Evolutionary conservation across 2,329 filamentous ascomycete genomes (phyloP).

Genomic region (Clonostachys solani): DNA sequence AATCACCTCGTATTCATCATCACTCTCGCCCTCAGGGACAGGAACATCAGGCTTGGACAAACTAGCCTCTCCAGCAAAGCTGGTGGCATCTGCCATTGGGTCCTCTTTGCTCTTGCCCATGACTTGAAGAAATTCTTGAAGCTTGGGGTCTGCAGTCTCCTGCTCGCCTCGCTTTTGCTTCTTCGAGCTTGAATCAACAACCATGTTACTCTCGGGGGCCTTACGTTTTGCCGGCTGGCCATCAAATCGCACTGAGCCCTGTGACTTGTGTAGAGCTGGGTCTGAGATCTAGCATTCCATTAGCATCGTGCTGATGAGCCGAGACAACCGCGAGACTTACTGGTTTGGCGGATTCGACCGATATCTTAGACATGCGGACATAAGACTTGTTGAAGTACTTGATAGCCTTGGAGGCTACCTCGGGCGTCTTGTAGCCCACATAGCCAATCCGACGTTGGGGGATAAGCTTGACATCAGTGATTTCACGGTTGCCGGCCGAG

Average conservation of each 20-base stretch:
- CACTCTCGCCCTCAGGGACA: conserved; percentile 55
- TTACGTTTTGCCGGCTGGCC: conserved; percentile 2
- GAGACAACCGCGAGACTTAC: conserved; percentile 37
- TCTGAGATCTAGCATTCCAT: conserved; percentile 41
- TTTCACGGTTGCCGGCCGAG: conserved; percentile 61
- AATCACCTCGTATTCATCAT: conserved; percentile 71
- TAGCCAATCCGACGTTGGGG: conserved; percentile 89
- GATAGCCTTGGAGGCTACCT: conserved; percentile 77
- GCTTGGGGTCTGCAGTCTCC: conserved; percentile 65
- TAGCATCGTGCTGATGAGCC: conserved; percentile 11
- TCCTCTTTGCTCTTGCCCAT: conserved; percentile 57
- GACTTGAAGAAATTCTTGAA: conserved; percentile 80
- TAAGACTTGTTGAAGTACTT: conserved; percentile 95
- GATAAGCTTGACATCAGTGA: conserved; percentile 92
- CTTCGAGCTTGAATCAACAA: conserved; percentile 34
- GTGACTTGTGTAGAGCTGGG: conserved; percentile 24
- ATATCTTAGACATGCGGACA: conserved; percentile 92
- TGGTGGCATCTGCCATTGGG: conserved; percentile 19
- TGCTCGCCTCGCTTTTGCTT: conserved; percentile 66
- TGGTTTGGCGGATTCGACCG: conserved; percentile 81
- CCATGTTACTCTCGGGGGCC: background rate
- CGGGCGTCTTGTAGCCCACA: conserved; percentile 82
- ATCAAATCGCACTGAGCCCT: conserved; percentile 7
- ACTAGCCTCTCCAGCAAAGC: conserved; percentile 10
- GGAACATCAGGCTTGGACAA: conserved; percentile 11